Evolutionary conservation across 2,329 filamentous ascomycete genomes (phyloP), one percentile per base, ranked within the genome.

Genomic region (Xylogone sp.): DNA sequence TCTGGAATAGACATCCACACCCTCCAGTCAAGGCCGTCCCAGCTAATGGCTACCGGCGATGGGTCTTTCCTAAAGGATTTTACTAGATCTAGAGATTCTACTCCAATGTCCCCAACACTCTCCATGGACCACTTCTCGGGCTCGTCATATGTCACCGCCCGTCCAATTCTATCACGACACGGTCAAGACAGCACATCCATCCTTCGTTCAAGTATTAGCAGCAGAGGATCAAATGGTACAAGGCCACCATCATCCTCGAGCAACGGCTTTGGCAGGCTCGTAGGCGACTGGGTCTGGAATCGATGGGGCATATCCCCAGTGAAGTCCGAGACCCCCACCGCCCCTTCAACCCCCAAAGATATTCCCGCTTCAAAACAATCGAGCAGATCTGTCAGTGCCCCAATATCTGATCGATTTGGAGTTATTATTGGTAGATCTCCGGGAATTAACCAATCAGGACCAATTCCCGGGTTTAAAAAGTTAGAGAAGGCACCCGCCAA

Each of bases 1-100:
- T 83, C 86, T 0, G 91, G 90, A 2, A 86, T 96, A 67, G 93
- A 97, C 65, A 95, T 96, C 46, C 91, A 96, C 66, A 91, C 88
- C 0, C 76, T 95, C 3, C 85, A 86, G 61, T 78, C 79, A 1
- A 82, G 88, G 3, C 89, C 90, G 0, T 89, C 87, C 29, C 89
- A 95, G 62, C 78, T 94, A 53, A 81, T 85, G 18, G 73, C 66
- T 27, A 73, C 55, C 62, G 61, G 20, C 63, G 82, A 55, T 66
- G 77, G 47, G 73, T 78, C 52, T 75, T 74, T 51, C 74, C 75
- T 65, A 49, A 65, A 71, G 43, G 69, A 73, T 27, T 75, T 75
- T 50, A 72, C 71, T 16, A 73, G 75, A 48, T 71, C 78, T 57
- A 67, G 74, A 10, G 64, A 72, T 45, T 62, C 74, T 55, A 56